Percentiles rank a stretch among this genome's conserved stretches.
Evolutionary conservation across 345 rosid species (phyloP).

Genomic region (Ceriops zippeliana): DNA sequence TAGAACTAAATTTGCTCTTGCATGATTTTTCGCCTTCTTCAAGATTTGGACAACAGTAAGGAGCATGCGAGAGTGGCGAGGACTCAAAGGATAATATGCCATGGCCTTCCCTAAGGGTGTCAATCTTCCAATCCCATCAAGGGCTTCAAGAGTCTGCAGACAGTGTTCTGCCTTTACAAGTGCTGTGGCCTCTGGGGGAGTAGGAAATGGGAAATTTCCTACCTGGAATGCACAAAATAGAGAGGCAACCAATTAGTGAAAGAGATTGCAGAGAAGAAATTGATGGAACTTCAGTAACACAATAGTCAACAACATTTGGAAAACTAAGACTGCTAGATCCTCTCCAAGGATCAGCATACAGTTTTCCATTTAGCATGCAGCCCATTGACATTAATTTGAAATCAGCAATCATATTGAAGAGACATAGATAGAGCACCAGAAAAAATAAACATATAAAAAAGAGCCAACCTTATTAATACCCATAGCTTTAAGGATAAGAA

Average conservation of each 20-base stretch:
- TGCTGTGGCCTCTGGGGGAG: constrained; percentile 65
- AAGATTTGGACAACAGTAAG: constrained; percentile 65
- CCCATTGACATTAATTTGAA: not conserved
- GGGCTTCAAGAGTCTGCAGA: constrained; percentile 74
- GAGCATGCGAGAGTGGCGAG: constrained; percentile 91
- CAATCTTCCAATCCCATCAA: constrained; percentile 54
- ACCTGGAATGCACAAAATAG: constrained; percentile 42
- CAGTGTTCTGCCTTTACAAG: constrained; percentile 67
- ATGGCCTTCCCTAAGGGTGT: constrained; percentile 79
- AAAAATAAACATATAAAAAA: constrained; percentile 8
- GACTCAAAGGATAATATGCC: constrained; percentile 86
- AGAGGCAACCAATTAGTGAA: not conserved
- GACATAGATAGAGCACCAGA: not conserved
- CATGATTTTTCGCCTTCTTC: constrained; percentile 35
- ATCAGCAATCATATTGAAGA: constrained; percentile 1
- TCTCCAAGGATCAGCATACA: not conserved
- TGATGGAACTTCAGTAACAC: not conserved
- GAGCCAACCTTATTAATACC: constrained; percentile 59
- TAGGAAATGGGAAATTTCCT: constrained; percentile 86
- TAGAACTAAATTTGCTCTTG: constrained; percentile 56
- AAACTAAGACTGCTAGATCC: not conserved
- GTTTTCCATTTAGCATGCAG: not conserved
- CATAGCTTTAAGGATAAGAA: constrained; percentile 89
- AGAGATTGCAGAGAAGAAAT: not conserved
- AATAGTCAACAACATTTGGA: too few species aligned